Conservation (phyloP, 257 asterid genomes). For the Osmanthus fragrans region DNA sequence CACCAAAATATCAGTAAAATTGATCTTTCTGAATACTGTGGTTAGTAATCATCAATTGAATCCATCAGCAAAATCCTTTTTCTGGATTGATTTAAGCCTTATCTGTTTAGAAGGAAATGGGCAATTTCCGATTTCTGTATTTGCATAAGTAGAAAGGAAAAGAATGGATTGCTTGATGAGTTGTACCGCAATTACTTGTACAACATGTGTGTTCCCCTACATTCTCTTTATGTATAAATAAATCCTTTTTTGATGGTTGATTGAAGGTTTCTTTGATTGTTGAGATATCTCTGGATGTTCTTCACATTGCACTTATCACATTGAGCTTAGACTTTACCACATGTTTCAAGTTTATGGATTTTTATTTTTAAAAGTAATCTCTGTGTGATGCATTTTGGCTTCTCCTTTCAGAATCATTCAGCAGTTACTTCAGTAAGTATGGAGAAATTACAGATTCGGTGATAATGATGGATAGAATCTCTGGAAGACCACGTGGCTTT, state of each 20-base stretch:
- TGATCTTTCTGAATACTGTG: not conserved
- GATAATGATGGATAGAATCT: constrained; percentile 83
- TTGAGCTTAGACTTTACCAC: not conserved
- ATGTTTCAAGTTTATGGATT: not conserved
- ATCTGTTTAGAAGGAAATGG: not conserved
- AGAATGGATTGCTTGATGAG: not conserved
- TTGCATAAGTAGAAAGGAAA: not conserved
- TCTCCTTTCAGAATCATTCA: constrained; percentile 68
- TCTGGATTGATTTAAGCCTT: not conserved
- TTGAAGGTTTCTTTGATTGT: not conserved
- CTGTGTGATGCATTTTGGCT: constrained; percentile 16
- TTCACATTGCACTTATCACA: not conserved
- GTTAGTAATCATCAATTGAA: not conserved
- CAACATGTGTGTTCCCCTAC: not conserved
- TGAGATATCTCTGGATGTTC: not conserved
- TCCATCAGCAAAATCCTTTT: not conserved
- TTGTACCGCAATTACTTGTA: not conserved
- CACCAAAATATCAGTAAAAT: not conserved
- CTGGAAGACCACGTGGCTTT: constrained; percentile 96
- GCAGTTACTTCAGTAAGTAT: constrained; percentile 79
- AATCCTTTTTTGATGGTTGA: constrained; percentile 53
- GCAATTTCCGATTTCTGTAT: not conserved
- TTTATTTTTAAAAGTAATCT: constrained; percentile 17
- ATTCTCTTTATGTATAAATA: not conserved
- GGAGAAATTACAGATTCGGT: constrained; percentile 88